These are phyloP conservation scores for Trichophyton benhamiae DNA, from an alignment of 2,329 filamentous ascomycete species.

Conservation along the genomic window DNA sequence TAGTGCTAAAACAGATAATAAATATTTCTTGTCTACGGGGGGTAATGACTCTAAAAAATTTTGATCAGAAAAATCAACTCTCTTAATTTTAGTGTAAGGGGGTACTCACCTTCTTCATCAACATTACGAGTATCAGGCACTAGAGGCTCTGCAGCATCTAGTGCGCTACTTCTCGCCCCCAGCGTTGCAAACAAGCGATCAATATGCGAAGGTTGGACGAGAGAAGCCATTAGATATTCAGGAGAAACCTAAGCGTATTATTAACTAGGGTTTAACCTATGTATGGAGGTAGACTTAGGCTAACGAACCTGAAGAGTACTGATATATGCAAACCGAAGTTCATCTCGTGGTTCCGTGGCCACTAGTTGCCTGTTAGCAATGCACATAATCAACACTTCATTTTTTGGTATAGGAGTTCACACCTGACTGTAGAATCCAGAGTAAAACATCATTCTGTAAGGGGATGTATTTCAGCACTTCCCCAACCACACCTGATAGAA, in stretches of 20 bases:
- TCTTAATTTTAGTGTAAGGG: too few species aligned
- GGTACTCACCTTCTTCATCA: neutral
- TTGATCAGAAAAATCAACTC: neutral
- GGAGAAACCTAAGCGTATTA: conserved; percentile 19
- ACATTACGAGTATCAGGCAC: neutral
- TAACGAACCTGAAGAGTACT: conserved; percentile 38
- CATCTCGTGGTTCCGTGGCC: conserved; percentile 42
- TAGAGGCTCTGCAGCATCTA: conserved; percentile 18
- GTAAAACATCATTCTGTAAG: conserved; percentile 52
- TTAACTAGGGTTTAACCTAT: neutral
- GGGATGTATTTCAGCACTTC: conserved; percentile 37
- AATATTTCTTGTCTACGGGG: conserved; percentile 12
- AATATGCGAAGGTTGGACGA: conserved; percentile 30
- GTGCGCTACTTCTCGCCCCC: conserved; percentile 41
- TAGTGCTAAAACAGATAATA: conserved; percentile 27
- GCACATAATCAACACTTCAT: neutral
- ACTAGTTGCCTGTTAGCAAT: conserved; percentile 21
- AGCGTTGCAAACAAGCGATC: conserved; percentile 46
- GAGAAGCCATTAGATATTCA: conserved; percentile 20
- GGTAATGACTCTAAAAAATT: neutral
- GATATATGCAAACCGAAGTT: conserved; percentile 50
- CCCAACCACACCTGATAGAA: conserved; percentile 51
- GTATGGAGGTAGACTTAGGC: neutral
- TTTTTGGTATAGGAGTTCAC: conserved; percentile 6
- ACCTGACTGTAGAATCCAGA: conserved; percentile 46